Conservation (phyloP, 495 filamentous ascomycete genomes). For the Trichoderma erinaceum region DNA sequence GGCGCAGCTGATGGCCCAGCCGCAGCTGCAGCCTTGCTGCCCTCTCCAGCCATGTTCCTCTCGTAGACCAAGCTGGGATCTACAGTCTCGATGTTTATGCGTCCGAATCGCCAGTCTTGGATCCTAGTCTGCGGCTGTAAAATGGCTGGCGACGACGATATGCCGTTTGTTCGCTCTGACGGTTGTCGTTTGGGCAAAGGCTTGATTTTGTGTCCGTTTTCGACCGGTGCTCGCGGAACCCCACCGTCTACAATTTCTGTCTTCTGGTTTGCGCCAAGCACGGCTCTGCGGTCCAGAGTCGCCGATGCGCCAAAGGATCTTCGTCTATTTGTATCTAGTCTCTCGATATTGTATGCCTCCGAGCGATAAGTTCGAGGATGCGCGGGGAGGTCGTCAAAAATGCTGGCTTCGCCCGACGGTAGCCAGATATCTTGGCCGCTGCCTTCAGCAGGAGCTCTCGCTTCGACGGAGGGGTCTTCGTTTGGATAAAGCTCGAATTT, state of each 20-base stretch:
- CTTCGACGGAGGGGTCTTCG: constrained; percentile 30
- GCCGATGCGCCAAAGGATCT: constrained; percentile 2
- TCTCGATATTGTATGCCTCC: not conserved
- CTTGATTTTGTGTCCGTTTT: constrained; percentile 27
- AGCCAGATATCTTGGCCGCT: constrained; percentile 31
- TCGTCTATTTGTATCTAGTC: not conserved
- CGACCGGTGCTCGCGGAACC: constrained; percentile 27
- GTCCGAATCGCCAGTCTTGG: constrained; percentile 44
- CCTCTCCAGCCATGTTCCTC: constrained; percentile 22
- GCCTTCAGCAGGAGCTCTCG: constrained; percentile 14
- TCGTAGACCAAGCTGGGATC: constrained; percentile 27
- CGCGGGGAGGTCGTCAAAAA: constrained; percentile 42
- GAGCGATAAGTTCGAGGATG: constrained; percentile 28
- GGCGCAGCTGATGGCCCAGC: constrained; percentile 32
- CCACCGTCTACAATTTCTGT: constrained; percentile 40
- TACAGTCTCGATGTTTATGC: constrained; percentile 39
- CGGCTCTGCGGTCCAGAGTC: constrained; percentile 1
- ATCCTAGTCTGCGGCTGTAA: constrained; percentile 35
- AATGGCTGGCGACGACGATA: constrained; percentile 29
- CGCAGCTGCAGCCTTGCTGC: not conserved
- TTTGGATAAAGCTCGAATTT: constrained; percentile 73
- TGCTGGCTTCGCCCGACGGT: constrained; percentile 29
- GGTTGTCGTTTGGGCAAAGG: constrained; percentile 29
- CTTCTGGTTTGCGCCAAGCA: not conserved
- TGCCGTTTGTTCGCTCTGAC: constrained; percentile 26